A percentile compares a stretch with the other conserved stretches of the same genome.
These are phyloP conservation scores for Combretum micranthum DNA, from an alignment of 345 rosid genomes.

Conservation along the genomic window DNA sequence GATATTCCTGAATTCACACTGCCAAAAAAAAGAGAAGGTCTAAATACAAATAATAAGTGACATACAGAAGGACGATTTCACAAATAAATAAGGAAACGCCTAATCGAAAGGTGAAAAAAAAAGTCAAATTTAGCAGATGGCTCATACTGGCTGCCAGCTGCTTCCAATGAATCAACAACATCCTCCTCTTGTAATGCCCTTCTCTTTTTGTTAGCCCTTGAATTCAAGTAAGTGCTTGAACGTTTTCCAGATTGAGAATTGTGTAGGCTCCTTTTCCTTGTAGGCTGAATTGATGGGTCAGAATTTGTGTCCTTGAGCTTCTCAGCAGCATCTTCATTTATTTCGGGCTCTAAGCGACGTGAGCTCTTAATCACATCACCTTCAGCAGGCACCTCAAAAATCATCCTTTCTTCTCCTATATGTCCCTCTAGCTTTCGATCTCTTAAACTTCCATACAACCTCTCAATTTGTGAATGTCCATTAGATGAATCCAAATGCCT, in stretches of 20 bases:
- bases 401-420: constrained; percentile 43
- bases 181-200: constrained; percentile 39
- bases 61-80: too few relatives aligned
- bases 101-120: constrained; percentile 4
- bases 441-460: constrained; percentile 7
- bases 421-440: constrained; percentile 10
- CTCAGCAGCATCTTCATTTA: constrained; percentile 14
- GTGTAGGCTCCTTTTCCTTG: constrained; percentile 49
- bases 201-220: constrained; percentile 36
- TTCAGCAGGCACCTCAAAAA: constrained; percentile 35
- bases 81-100: neutral
- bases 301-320: constrained; percentile 24
- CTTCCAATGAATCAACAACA: constrained; percentile 21
- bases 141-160: constrained; percentile 32
- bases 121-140: constrained; percentile 4
- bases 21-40: constrained; percentile 6
- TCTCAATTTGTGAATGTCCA: constrained; percentile 8
- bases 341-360: constrained; percentile 18
- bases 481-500: constrained; percentile 18
- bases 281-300: constrained; percentile 32
- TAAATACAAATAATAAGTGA: neutral
- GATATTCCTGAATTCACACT: constrained; percentile 30
- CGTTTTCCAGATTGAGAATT: constrained; percentile 18
- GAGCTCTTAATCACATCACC: constrained; percentile 15
- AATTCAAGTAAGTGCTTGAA: constrained; percentile 17